phyloP scores from a whole-genome alignment of 495 filamentous ascomycete genomes.

The Podospora sp. region DNA sequence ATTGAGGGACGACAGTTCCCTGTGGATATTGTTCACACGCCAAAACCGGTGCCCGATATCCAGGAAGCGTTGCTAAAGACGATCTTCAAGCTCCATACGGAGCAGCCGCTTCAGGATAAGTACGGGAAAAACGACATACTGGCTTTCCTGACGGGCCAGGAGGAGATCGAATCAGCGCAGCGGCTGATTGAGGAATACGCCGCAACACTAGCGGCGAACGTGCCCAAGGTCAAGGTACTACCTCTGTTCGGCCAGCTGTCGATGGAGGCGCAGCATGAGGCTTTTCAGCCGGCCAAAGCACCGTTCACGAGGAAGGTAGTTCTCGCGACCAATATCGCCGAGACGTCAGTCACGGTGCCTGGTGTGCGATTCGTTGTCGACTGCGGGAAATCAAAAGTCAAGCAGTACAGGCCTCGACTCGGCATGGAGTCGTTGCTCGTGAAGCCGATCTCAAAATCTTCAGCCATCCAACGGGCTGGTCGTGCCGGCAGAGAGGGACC shows the following conservation, averaged over 20 bases:
- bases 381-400: slow-evolving; percentile 90
- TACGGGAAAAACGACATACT: slow-evolving; percentile 66
- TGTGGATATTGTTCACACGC: slow-evolving; percentile 76
- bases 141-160: slow-evolving; percentile 91
- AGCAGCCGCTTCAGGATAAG: slow-evolving; percentile 80
- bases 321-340: slow-evolving; percentile 94
- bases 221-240: slow-evolving; percentile 67
- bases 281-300: slow-evolving; percentile 76
- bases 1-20: slow-evolving; percentile 89
- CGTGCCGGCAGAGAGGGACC: slow-evolving; percentile 91
- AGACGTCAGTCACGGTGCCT: slow-evolving; percentile 94
- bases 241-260: slow-evolving; percentile 56
- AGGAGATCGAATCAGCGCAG: slow-evolving; percentile 84
- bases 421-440: slow-evolving; percentile 89
- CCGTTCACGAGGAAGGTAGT: slow-evolving; percentile 82
- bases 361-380: slow-evolving; percentile 92
- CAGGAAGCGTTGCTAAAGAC: slow-evolving; percentile 77
- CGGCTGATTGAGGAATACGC: slow-evolving; percentile 80
- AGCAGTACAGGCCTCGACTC: slow-evolving; percentile 81
- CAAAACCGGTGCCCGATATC: slow-evolving; percentile 78
- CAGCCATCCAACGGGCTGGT: slow-evolving; percentile 88
- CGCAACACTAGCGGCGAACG: slow-evolving; percentile 63
- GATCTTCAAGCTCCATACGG: slow-evolving; percentile 86
- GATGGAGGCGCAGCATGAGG: slow-evolving; percentile 76
- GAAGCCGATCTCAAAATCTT: slow-evolving; percentile 89